Conservation (phyloP, 2,329 filamentous ascomycete species). For the Plenodomus biglobosus region DNA sequence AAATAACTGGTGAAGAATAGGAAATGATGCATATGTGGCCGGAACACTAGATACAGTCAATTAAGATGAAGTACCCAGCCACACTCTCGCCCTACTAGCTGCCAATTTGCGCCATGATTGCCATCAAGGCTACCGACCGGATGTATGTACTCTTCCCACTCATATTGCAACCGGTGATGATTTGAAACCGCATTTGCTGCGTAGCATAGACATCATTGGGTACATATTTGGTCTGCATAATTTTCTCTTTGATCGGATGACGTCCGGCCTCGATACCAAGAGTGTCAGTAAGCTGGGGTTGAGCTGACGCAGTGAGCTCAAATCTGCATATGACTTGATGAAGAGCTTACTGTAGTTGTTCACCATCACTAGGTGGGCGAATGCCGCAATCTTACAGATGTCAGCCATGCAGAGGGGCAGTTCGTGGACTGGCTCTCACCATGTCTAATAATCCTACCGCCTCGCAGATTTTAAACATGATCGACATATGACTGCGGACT, state of each 20-base stretch:
- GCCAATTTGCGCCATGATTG: constrained; percentile 92
- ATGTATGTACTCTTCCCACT: constrained; percentile 95
- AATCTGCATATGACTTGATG: constrained; percentile 3
- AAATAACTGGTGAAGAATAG: constrained; percentile 81
- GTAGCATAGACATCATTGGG: constrained; percentile 90
- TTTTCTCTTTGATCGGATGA: constrained; percentile 77
- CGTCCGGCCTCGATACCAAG: constrained; percentile 73
- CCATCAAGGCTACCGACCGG: constrained; percentile 76
- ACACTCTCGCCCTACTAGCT: constrained; percentile 59
- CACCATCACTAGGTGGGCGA: constrained; percentile 65
- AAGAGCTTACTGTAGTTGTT: constrained; percentile 55
- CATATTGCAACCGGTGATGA: constrained; percentile 97
- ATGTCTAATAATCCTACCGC: constrained; percentile 86
- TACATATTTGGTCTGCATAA: constrained; percentile 69
- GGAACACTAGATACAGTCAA: constrained; percentile 59
- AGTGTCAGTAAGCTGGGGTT: constrained; percentile 68
- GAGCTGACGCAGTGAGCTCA: constrained; percentile 43
- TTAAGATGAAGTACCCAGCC: background rate
- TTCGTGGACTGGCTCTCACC: constrained; percentile 48
- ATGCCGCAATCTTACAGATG: constrained; percentile 29
- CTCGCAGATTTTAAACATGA: constrained; percentile 82
- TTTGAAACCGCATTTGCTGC: constrained; percentile 79
- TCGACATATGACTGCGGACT: constrained; percentile 70
- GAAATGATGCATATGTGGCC: constrained; percentile 77
- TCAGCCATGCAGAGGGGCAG: constrained; percentile 5